Conservation (phyloP, 1,284 basidiomycete genomes). For the Salmacisia buchloeana region DNA sequence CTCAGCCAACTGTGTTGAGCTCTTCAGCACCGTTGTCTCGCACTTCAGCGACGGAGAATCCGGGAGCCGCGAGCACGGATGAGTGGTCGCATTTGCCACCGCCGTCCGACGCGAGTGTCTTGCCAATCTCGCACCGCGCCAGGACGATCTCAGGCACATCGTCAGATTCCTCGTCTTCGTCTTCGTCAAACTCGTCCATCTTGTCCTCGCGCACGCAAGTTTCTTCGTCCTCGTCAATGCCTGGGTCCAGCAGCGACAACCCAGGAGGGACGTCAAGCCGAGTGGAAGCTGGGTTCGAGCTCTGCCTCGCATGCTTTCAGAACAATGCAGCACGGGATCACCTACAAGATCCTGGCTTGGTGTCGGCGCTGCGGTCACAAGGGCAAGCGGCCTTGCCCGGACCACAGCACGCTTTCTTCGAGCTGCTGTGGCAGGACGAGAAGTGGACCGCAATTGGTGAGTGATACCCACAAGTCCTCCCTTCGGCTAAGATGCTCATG, state of each 20-base stretch:
- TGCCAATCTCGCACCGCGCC: neutral
- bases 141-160: neutral
- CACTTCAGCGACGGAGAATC: neutral
- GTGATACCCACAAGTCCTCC: neutral
- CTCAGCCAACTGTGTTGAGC: neutral
- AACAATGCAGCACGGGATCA: neutral
- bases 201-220: neutral
- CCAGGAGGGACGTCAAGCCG: no score
- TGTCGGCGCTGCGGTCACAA: neutral
- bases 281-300: neutral
- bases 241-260: no score
- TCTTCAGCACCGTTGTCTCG: no score
- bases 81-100: neutral
- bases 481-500: neutral
- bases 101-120: neutral
- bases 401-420: conserved; percentile 7
- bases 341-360: neutral
- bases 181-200: neutral
- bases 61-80: neutral
- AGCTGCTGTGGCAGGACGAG: conserved; percentile 4
- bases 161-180: neutral
- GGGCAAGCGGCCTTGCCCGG: neutral
- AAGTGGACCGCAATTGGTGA: conserved; percentile 4
- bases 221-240: neutral
- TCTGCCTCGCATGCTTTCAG: conserved; percentile 6